These are phyloP conservation scores for Fraxinus floribunda DNA, from an alignment of 305 asterid species.

Conservation along the genomic window DNA sequence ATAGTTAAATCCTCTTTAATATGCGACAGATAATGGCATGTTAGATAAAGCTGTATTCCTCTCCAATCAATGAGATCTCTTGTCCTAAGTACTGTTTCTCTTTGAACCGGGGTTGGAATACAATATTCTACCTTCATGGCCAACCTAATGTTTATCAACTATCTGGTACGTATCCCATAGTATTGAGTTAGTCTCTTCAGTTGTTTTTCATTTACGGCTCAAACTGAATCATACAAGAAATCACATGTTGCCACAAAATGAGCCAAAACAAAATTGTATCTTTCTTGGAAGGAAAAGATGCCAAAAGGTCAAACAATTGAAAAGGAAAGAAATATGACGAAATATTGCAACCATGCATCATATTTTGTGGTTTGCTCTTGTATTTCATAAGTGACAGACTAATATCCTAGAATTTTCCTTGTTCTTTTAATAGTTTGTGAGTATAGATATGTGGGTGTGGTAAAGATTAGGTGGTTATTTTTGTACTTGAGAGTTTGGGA, in stretches of 20 bases:
- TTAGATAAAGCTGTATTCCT: background rate
- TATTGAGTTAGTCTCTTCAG: background rate
- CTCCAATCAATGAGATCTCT: background rate
- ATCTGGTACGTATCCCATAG: background rate
- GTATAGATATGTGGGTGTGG: background rate
- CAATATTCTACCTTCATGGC: background rate
- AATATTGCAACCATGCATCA: background rate
- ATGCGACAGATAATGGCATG: background rate
- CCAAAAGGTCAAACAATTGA: background rate
- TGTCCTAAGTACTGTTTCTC: background rate
- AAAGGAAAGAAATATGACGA: background rate
- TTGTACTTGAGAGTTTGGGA: too few species aligned
- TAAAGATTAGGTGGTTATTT: background rate
- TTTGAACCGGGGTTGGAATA: background rate
- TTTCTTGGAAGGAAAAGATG: background rate
- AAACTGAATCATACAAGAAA: background rate
- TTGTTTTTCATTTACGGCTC: background rate
- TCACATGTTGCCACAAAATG: background rate
- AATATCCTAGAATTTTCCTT: background rate
- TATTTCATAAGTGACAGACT: too few species aligned
- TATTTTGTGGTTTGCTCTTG: background rate
- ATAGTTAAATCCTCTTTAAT: background rate
- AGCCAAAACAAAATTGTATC: background rate
- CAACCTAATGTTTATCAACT: too few species aligned
- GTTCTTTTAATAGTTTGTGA: background rate